phyloP scores from a whole-genome alignment of 2,329 filamentous ascomycete genomes.

The Alternaria arborescens region DNA sequence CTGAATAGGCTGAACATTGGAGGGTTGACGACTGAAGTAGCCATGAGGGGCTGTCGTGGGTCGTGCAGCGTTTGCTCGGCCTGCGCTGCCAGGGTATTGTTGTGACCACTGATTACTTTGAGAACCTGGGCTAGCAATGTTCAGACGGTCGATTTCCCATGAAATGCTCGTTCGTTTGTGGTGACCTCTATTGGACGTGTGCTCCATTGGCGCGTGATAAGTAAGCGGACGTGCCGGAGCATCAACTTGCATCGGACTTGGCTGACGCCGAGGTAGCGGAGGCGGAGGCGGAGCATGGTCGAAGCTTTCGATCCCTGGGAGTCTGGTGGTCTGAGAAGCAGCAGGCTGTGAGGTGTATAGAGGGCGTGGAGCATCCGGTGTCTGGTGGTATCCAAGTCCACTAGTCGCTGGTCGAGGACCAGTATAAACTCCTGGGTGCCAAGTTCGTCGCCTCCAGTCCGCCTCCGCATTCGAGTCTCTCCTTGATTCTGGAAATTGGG shows the following conservation, averaged over 20 bases:
- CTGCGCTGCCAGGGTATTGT: constrained; percentile 39
- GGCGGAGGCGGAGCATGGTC: constrained; percentile 75
- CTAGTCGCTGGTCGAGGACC: constrained; percentile 71
- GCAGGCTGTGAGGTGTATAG: constrained; percentile 63
- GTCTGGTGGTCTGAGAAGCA: constrained; percentile 68
- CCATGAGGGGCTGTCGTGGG: constrained; percentile 52
- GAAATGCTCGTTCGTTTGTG: constrained; percentile 53
- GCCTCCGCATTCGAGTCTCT: constrained; percentile 77
- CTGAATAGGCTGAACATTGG: constrained; percentile 35
- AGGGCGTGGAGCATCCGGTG: constrained; percentile 69
- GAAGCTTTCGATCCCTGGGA: constrained; percentile 93
- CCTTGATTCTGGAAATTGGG: constrained; percentile 68
- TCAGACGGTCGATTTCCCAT: constrained; percentile 74
- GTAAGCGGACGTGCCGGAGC: constrained; percentile 55
- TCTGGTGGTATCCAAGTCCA: constrained; percentile 77
- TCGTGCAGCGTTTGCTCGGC: constrained; percentile 30
- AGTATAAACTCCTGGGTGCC: constrained; percentile 81
- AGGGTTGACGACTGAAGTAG: constrained; percentile 40
- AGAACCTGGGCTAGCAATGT: constrained; percentile 63
- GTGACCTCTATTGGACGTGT: constrained; percentile 33
- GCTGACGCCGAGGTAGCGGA: constrained; percentile 67
- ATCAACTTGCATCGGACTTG: constrained; percentile 83
- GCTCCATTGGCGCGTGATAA: constrained; percentile 47
- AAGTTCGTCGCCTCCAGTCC: constrained; percentile 83
- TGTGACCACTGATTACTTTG: constrained; percentile 46